These are phyloP conservation scores for Cladosporium sphaerospermum DNA, from an alignment of 2,329 filamentous ascomycete genomes.

Conservation along the genomic window DNA sequence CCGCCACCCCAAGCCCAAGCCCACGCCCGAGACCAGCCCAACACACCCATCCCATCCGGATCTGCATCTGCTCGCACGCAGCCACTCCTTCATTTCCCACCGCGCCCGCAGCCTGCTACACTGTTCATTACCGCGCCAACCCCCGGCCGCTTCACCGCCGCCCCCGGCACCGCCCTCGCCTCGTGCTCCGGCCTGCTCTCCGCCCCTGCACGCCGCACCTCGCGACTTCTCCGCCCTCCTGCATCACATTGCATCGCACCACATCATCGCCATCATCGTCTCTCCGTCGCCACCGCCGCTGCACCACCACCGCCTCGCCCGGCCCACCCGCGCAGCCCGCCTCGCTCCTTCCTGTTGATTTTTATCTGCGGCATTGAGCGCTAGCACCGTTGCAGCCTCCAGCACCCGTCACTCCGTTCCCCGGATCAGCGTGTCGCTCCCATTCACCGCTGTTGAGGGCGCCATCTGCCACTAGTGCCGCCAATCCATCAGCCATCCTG, in stretches of 20 bases:
- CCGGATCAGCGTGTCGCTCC: neutral
- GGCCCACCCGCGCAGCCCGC: conserved; percentile 7
- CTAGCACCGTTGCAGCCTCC: neutral
- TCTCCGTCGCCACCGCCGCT: neutral
- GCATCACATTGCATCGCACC: conserved; percentile 8
- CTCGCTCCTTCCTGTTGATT: conserved; percentile 2
- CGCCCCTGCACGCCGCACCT: neutral
- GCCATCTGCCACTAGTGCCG: neutral
- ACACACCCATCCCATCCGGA: neutral
- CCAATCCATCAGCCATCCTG: neutral
- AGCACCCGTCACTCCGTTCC: neutral
- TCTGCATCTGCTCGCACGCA: conserved; percentile 4
- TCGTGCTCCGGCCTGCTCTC: neutral
- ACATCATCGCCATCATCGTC: neutral
- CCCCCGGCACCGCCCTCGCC: neutral
- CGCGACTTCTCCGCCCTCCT: conserved; percentile 2
- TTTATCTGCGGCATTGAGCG: neutral
- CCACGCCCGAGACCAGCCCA: neutral
- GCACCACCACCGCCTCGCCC: neutral
- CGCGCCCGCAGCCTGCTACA: conserved; percentile 6
- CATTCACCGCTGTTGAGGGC: conserved; percentile 2
- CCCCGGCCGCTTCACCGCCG: neutral
- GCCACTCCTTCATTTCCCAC: conserved; percentile 12
- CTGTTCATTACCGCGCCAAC: conserved; percentile 8
- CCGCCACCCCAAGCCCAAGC: conserved; percentile 1